phyloP scores from a whole-genome alignment of 108 stramenopile species.

The Nitzschia putrida region DNA sequence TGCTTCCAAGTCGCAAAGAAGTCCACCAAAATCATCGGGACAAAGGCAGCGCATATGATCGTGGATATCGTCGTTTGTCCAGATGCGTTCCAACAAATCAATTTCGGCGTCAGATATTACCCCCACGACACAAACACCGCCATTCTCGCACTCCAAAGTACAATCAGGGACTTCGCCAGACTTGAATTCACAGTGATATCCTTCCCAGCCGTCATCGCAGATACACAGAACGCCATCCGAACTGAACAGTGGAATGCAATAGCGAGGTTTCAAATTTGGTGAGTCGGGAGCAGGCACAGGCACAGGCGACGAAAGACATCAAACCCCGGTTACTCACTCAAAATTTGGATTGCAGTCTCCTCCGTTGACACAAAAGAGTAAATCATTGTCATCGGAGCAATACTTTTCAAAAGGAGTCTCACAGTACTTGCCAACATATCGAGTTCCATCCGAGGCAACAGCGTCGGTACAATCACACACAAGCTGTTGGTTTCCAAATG shows the following conservation, averaged over 20 bases:
- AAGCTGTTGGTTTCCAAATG: constrained; percentile 52
- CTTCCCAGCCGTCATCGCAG: constrained; percentile 29
- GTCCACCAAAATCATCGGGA: constrained; percentile 38
- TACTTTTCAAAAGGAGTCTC: constrained; percentile 40
- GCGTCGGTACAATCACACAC: constrained; percentile 50
- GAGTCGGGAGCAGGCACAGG: not conserved
- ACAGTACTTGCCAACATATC: constrained; percentile 60
- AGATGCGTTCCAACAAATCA: constrained; percentile 11
- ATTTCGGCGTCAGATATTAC: constrained; percentile 14
- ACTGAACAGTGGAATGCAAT: not conserved
- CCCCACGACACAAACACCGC: constrained; percentile 42
- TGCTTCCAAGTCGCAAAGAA: constrained; percentile 30
- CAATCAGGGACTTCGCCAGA: constrained; percentile 41
- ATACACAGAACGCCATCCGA: constrained; percentile 19
- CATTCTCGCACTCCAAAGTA: constrained; percentile 41
- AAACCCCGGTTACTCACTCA: constrained; percentile 23
- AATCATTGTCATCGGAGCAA: constrained; percentile 25
- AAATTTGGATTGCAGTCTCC: constrained; percentile 42
- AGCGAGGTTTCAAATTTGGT: not conserved
- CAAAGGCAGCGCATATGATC: constrained; percentile 48
- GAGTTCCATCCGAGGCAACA: constrained; percentile 17
- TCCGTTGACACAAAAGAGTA: constrained; percentile 37
- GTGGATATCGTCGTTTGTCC: constrained; percentile 24
- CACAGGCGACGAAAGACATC: not conserved
- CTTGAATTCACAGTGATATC: constrained; percentile 39